These are phyloP conservation scores for Leccinum subgranulosum DNA, from an alignment of 768 basidiomycete species.

Conservation along the genomic window DNA sequence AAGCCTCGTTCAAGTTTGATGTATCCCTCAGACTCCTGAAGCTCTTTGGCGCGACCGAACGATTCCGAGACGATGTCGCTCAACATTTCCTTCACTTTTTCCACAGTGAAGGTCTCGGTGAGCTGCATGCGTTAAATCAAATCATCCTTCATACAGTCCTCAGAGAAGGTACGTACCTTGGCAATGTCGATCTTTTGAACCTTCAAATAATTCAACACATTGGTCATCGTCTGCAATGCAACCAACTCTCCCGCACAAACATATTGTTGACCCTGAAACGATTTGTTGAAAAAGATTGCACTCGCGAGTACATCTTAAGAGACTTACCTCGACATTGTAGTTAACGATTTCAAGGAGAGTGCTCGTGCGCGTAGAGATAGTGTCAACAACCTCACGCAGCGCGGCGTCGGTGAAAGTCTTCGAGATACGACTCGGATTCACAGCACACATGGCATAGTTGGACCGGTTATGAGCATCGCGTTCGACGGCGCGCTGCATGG, in stretches of 20 bases:
- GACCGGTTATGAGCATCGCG: slow-evolving; percentile 91
- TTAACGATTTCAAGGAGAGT: slow-evolving; percentile 97
- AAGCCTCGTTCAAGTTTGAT: slow-evolving; percentile 97
- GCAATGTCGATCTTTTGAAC: slow-evolving; percentile 92
- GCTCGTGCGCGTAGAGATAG: slow-evolving; percentile 71
- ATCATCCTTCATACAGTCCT: not conserved
- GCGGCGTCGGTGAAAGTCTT: slow-evolving; percentile 93
- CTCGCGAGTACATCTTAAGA: not conserved
- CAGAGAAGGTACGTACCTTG: slow-evolving; percentile 48
- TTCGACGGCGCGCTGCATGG: slow-evolving; percentile 99
- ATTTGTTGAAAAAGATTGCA: slow-evolving; percentile 2
- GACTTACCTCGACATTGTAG: slow-evolving; percentile 81
- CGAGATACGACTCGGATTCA: slow-evolving; percentile 94
- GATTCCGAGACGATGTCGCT: slow-evolving; percentile 86
- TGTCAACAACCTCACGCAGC: slow-evolving; percentile 95
- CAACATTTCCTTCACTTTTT: slow-evolving; percentile 96
- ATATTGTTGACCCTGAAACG: slow-evolving; percentile 91
- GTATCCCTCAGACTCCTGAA: slow-evolving; percentile 78
- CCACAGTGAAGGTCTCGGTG: slow-evolving; percentile 81
- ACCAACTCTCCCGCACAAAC: slow-evolving; percentile 97
- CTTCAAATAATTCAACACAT: slow-evolving; percentile 95
- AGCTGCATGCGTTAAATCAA: slow-evolving; percentile 46
- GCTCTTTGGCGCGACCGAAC: slow-evolving; percentile 69
- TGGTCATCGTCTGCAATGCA: slow-evolving; percentile 90
- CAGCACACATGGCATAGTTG: slow-evolving; percentile 99